These are phyloP conservation scores for Diphasiastrum complanatum DNA, from an alignment of 83 land plant genomes.

Conservation along the genomic window DNA sequence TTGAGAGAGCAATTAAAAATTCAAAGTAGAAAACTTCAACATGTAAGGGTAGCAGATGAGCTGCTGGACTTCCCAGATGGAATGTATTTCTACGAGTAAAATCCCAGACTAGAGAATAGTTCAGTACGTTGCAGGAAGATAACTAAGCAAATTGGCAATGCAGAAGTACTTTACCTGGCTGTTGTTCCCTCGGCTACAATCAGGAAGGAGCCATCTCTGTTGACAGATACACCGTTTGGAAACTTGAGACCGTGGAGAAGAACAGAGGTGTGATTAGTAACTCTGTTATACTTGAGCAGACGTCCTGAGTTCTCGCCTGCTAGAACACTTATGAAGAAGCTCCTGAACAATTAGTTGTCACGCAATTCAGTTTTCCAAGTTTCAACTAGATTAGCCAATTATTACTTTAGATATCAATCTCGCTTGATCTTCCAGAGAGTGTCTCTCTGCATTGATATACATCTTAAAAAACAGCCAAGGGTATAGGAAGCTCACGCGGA, in stretches of 20 bases:
- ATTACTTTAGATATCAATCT: no score
- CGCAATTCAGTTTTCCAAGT: background rate
- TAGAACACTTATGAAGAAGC: constrained; percentile 59
- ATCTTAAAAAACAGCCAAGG: background rate
- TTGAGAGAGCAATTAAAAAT: no score
- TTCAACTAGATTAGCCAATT: background rate
- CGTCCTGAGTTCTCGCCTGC: constrained; percentile 55
- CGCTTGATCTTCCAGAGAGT: no score
- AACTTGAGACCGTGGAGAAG: constrained; percentile 43
- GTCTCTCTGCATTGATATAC: background rate
- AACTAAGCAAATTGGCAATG: background rate
- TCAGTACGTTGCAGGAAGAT: background rate
- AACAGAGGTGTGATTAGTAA: constrained; percentile 52
- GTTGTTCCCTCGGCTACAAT: constrained; percentile 40
- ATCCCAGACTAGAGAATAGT: no score
- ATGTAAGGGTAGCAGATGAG: no score
- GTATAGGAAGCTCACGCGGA: background rate
- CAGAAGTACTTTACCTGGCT: constrained; percentile 39
- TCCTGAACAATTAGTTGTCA: constrained; percentile 31
- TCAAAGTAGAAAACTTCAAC: no score
- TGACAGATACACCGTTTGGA: constrained; percentile 64
- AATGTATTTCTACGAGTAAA: no score
- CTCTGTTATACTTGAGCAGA: constrained; percentile 47
- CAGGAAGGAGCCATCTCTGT: constrained; percentile 61
- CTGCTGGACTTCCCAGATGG: no score